These are phyloP conservation scores for Calvatia gigantea DNA, from an alignment of 768 basidiomycete genomes.

Conservation along the genomic window DNA sequence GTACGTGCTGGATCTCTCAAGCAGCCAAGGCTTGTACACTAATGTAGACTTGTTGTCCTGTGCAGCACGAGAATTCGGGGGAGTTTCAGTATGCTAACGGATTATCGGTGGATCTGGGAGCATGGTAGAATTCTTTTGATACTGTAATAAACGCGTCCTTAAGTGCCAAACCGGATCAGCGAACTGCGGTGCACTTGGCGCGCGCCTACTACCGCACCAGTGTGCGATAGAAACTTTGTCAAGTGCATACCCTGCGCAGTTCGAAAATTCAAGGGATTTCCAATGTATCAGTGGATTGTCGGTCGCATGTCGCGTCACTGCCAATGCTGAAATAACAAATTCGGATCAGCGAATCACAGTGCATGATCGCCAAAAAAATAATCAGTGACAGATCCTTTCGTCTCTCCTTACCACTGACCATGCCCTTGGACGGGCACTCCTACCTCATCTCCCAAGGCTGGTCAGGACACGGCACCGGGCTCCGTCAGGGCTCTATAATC, in stretches of 20 bases:
- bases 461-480: constrained; percentile 80
- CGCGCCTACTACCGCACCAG: too few species aligned
- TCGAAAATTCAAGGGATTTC: too few species aligned
- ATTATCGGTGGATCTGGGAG: constrained; percentile 13
- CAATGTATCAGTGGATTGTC: not conserved
- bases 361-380: constrained; percentile 4
- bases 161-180: too few species aligned
- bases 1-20: constrained; percentile 36
- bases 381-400: not conserved
- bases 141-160: too few species aligned
- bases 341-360: not conserved
- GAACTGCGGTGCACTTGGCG: too few species aligned
- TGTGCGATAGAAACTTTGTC: too few species aligned
- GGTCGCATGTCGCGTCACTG: not conserved
- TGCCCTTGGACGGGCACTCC: constrained; percentile 70
- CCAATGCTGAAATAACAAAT: not conserved
- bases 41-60: not conserved
- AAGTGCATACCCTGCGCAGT: too few species aligned
- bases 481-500: constrained; percentile 78
- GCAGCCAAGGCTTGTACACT: not conserved
- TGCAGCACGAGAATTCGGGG: constrained; percentile 74
- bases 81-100: constrained; percentile 76
- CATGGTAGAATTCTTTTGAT: not conserved
- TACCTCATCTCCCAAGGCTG: constrained; percentile 84
- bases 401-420: constrained; percentile 18